A percentile compares a stretch with the other conserved stretches of the same genome.
phyloP scores from a whole-genome alignment of 2,329 filamentous ascomycete genomes.

The Colletotrichum trifolii region DNA sequence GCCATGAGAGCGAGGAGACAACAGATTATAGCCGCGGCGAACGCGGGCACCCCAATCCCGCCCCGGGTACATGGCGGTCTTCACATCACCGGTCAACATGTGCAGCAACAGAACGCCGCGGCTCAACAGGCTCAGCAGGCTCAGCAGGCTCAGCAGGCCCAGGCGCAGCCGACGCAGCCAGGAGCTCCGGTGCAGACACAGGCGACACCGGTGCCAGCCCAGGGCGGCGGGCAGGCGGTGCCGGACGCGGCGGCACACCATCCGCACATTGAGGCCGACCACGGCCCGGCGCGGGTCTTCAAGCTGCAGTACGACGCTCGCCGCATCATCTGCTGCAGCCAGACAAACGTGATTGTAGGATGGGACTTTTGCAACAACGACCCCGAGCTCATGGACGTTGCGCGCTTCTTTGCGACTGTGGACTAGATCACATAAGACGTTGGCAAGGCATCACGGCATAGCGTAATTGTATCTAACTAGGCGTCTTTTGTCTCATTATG shows the following conservation, averaged over 20 bases:
- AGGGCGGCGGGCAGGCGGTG: conserved; percentile 28
- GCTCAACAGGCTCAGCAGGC: neutral
- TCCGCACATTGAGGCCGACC: conserved; percentile 60
- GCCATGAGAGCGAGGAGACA: neutral
- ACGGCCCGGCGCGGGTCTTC: conserved; percentile 77
- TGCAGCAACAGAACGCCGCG: neutral
- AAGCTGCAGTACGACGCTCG: conserved; percentile 96
- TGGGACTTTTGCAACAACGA: conserved; percentile 98
- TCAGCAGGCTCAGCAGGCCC: conserved; percentile 4
- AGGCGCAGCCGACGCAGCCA: conserved; percentile 21
- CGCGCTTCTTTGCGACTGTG: conserved; percentile 78
- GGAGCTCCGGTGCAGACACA: conserved; percentile 35
- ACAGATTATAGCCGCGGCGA: too few species aligned
- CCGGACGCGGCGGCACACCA: conserved; percentile 48
- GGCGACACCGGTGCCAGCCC: conserved; percentile 28
- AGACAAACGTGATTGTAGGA: conserved; percentile 90
- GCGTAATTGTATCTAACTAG: conserved; percentile 13
- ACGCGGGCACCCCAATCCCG: neutral
- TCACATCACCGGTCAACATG: conserved; percentile 27
- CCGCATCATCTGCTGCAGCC: conserved; percentile 93
- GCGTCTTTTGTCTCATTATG: too few species aligned
- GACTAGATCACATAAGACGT: conserved; percentile 50
- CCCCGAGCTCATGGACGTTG: conserved; percentile 79
- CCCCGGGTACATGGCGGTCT: conserved; percentile 29
- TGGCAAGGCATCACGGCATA: conserved; percentile 28